Percentiles rank a stretch among this genome's conserved stretches.
Conservation (phyloP, 108 stramenopile species). For the Cyclotella sp. region DNA sequence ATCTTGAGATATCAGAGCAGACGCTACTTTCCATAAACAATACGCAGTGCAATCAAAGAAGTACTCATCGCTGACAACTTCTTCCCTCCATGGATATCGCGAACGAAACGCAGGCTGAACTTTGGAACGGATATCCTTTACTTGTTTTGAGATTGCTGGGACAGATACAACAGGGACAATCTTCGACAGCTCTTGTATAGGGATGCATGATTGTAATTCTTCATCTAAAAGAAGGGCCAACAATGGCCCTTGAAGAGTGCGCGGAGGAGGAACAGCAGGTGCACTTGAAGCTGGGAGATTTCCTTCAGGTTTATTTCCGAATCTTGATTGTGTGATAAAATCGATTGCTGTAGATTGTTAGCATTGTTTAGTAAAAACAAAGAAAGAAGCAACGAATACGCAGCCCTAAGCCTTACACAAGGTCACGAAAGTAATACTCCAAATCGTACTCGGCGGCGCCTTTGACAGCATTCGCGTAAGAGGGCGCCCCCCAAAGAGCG, state of each 20-base stretch:
- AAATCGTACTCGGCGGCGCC: constrained; percentile 89
- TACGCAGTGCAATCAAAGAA: constrained; percentile 85
- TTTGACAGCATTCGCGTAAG: constrained; percentile 53
- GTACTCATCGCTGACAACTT: constrained; percentile 71
- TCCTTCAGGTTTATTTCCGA: constrained; percentile 80
- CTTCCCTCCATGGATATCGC: constrained; percentile 63
- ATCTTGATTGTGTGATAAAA: constrained; percentile 1
- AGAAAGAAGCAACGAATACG: neutral
- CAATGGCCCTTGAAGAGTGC: constrained; percentile 56
- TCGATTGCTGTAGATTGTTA: neutral
- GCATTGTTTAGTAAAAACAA: neutral
- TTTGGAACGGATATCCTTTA: constrained; percentile 44
- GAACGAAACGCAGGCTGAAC: constrained; percentile 57
- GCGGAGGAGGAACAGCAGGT: constrained; percentile 59
- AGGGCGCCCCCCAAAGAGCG: neutral
- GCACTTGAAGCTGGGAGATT: constrained; percentile 59
- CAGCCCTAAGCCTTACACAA: constrained; percentile 33
- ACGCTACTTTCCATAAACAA: constrained; percentile 82
- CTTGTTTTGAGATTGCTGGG: constrained; percentile 11
- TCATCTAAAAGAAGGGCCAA: constrained; percentile 58
- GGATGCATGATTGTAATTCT: constrained; percentile 48
- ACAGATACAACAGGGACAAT: constrained; percentile 21
- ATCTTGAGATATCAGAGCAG: constrained; percentile 58
- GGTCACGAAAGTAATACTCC: constrained; percentile 84
- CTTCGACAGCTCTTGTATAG: constrained; percentile 43